Conservation (phyloP, 805 yeast genomes). For the Wickerhamiella shivajii region DNA sequence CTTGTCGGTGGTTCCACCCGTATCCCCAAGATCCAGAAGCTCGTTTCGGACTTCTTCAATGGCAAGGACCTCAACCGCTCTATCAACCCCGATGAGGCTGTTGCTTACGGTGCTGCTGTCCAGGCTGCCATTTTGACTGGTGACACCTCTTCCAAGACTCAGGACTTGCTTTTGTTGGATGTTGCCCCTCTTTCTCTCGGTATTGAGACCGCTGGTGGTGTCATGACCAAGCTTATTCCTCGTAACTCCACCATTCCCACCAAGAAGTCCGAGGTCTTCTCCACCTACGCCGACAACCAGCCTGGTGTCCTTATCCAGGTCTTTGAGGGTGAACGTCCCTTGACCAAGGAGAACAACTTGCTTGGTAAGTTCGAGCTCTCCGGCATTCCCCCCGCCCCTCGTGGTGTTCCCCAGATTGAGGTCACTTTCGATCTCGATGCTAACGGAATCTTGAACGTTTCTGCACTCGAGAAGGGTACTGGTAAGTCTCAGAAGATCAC, state of each 20-base stretch:
- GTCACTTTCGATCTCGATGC: constrained; percentile 99
- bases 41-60: constrained; percentile 86
- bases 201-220: constrained; percentile 99
- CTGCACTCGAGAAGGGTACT: constrained; percentile 96
- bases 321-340: constrained; percentile 93
- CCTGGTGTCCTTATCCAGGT: constrained; percentile 98
- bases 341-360: constrained; percentile 90
- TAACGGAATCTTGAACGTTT: constrained; percentile 98
- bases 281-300: constrained; percentile 97
- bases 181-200: constrained; percentile 97
- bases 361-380: constrained; percentile 98
- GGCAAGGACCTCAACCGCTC: constrained; percentile 95
- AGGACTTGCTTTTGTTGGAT: constrained; percentile 89
- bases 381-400: constrained; percentile 95
- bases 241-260: constrained; percentile 99
- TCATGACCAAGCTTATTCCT: constrained; percentile 97
- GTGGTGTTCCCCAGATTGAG: constrained; percentile 99
- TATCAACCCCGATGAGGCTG: constrained; percentile 98
- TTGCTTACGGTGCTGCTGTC: constrained; percentile 99
- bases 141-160: constrained; percentile 79
- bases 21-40: constrained; percentile 95
- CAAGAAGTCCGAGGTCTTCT: constrained; percentile 96
- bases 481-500: constrained; percentile 98
- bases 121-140: constrained; percentile 98
- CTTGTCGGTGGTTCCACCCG: constrained; percentile 98